Conservation (phyloP, 2,329 filamentous ascomycete genomes). For the Tolypocladium capitatum region DNA sequence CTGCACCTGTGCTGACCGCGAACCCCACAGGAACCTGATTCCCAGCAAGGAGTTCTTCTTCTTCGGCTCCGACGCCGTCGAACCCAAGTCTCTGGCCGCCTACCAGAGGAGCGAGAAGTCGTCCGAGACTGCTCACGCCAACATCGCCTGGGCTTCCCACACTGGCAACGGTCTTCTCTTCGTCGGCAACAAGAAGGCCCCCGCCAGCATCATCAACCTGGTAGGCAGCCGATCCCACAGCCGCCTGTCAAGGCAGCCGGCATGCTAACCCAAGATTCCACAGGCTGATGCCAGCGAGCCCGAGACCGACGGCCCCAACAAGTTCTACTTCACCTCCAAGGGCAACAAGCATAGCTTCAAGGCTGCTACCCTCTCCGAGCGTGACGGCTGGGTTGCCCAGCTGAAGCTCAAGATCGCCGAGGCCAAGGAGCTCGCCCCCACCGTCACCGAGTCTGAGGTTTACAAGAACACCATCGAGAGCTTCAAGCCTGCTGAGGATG, state of each 20-base stretch:
- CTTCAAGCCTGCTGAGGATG: slow-evolving; percentile 34
- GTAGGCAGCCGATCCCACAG: slow-evolving; percentile 37
- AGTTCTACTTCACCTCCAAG: slow-evolving; percentile 76
- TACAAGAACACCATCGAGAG: slow-evolving; percentile 82
- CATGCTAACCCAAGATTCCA: slow-evolving; percentile 2
- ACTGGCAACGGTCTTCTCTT: slow-evolving; percentile 93
- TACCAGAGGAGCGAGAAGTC: slow-evolving; percentile 88
- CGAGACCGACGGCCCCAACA: slow-evolving; percentile 58
- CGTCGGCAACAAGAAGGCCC: slow-evolving; percentile 73
- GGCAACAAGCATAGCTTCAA: slow-evolving; percentile 93
- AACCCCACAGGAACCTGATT: slow-evolving; percentile 56
- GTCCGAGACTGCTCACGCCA: slow-evolving; percentile 57
- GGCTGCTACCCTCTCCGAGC: slow-evolving; percentile 59
- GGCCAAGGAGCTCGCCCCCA: slow-evolving; percentile 67
- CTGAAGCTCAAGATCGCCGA: slow-evolving; percentile 72
- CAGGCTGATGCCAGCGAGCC: slow-evolving; percentile 55
- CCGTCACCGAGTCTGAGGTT: slow-evolving; percentile 62
- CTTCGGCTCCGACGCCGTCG: slow-evolving; percentile 61
- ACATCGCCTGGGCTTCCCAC: slow-evolving; percentile 78
- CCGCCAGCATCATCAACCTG: slow-evolving; percentile 72
- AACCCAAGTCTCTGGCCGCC: slow-evolving; percentile 57
- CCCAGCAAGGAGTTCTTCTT: slow-evolving; percentile 92
- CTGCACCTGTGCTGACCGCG: slow-evolving; percentile 7
- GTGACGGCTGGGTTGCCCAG: slow-evolving; percentile 83
- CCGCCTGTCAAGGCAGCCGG: background rate